These are phyloP conservation scores for Knufia fluminis DNA, from an alignment of 2,329 filamentous ascomycete species.

Conservation along the genomic window DNA sequence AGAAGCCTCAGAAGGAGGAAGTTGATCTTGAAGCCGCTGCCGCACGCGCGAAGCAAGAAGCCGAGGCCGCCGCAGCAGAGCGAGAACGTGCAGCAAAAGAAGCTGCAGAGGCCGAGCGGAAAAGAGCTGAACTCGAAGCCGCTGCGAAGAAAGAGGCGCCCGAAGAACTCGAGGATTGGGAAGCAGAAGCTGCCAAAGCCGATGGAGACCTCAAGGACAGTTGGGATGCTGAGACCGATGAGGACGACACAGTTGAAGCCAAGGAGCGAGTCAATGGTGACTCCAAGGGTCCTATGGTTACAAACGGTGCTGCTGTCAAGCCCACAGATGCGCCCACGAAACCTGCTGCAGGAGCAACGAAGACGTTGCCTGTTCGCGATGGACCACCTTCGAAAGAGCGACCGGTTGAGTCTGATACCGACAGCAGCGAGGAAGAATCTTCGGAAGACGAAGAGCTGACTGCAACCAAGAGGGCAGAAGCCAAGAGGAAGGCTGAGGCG, in stretches of 20 bases:
- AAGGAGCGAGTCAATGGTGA: conserved; percentile 19
- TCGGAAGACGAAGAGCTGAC: conserved; percentile 57
- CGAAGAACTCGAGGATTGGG: conserved; percentile 67
- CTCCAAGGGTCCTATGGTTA: conserved; percentile 1
- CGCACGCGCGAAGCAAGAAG: conserved; percentile 37
- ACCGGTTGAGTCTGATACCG: conserved; percentile 33
- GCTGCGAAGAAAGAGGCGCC: conserved; percentile 52
- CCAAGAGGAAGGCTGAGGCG: conserved; percentile 75
- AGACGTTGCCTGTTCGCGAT: conserved; percentile 8
- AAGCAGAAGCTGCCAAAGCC: conserved; percentile 64
- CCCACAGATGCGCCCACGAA: not conserved
- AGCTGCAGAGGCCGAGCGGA: conserved; percentile 68
- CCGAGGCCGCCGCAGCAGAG: conserved; percentile 46
- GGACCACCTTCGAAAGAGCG: conserved; percentile 13
- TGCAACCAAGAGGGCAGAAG: conserved; percentile 61
- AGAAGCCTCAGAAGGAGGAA: conserved; percentile 57
- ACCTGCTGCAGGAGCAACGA: not conserved
- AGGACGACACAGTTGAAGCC: conserved; percentile 43
- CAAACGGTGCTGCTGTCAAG: conserved; percentile 7
- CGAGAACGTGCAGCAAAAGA: conserved; percentile 52
- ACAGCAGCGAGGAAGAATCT: conserved; percentile 53
- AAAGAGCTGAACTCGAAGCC: conserved; percentile 64
- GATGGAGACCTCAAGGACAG: conserved; percentile 79
- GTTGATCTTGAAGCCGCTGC: conserved; percentile 45
- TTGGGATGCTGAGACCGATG: conserved; percentile 82